Base-by-base conservation (phyloP, 106 monocot species). In the Xerophyta viscosa region DNA sequence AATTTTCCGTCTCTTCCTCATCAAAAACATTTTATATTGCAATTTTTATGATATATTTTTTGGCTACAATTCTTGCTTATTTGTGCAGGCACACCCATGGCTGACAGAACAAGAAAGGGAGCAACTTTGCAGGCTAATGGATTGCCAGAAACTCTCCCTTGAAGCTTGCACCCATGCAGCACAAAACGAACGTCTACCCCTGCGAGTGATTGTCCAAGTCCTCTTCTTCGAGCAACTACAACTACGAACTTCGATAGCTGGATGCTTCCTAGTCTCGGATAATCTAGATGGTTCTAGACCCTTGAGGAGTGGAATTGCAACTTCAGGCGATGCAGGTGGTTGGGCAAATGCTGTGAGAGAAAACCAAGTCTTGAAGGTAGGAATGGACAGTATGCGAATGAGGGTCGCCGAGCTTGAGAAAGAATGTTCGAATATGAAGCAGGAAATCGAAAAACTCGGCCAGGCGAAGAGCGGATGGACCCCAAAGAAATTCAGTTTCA, bases 381-480 rank as follows among this genome's bases (percentile, higher is more conserved):
- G 68, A 22, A 68, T 72, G 68, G 72, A 78, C 33, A 67, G 25
- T 57, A 71, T 78, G 67, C 29, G 63, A n/a, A 54, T 68, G 39
- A 46, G 68, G 14, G 78, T 78, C 8, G 50, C 63, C 1, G 68
- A 72, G 52, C 72, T 78, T 2, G 77, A 78, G 29, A 66, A 57
- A 6, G 77, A 71, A 25, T 78, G 68, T 36, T 58, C 59, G 4
- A 68, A n/a, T 41, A 78, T 78, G 68, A 78, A 63, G 58, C 67
- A 68, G 6, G 63, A 68, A 42, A 78, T 78, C 4, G 53, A 53
- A 20, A 78, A 78, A 48, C 21, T 78, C 37, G 68, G 68, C 20
- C 46, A 28, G 18, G 49, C 26, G 24, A 71, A 53, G 54, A 30
- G 33, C 17, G 51, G 55, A 8, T 66, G 77, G 62, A 52, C 20